Evolutionary conservation across 2,329 filamentous ascomycete species (phyloP).

Genomic region (Didymella pomorum): DNA sequence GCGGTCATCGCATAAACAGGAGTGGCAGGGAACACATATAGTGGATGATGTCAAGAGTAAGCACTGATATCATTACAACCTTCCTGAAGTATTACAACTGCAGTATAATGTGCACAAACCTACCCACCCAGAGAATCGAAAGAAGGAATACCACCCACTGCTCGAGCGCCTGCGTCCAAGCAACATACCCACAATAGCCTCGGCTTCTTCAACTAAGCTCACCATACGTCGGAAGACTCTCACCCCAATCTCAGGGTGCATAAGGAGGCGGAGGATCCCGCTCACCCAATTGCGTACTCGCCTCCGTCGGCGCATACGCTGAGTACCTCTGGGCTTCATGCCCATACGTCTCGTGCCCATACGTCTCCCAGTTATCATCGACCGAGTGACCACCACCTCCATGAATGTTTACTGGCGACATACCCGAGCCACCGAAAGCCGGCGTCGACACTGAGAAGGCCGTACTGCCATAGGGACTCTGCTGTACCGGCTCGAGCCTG

Average conservation of each 20-base stretch:
- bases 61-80: background rate
- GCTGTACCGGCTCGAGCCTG: slow-evolving; percentile 26
- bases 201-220: background rate
- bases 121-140: background rate
- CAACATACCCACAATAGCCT: background rate
- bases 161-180: slow-evolving; percentile 1
- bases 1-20: background rate
- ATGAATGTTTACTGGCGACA: slow-evolving; percentile 25
- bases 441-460: slow-evolving; percentile 43
- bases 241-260: slow-evolving; percentile 5
- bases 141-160: background rate
- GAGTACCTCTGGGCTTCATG: slow-evolving; percentile 10
- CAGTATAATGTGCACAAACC: background rate
- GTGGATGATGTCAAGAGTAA: background rate
- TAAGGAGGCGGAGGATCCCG: slow-evolving; percentile 34
- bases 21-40: no score
- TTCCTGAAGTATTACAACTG: background rate
- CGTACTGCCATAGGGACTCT: slow-evolving; percentile 36
- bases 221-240: background rate
- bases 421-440: slow-evolving; percentile 34
- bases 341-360: slow-evolving; percentile 35
- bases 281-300: slow-evolving; percentile 35
- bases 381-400: slow-evolving; percentile 27
- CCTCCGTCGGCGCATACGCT: slow-evolving; percentile 29
- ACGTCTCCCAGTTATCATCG: slow-evolving; percentile 43